Base-by-base conservation (phyloP, 805 yeast genomes). In the Metschnikowia gruessii region DNA sequence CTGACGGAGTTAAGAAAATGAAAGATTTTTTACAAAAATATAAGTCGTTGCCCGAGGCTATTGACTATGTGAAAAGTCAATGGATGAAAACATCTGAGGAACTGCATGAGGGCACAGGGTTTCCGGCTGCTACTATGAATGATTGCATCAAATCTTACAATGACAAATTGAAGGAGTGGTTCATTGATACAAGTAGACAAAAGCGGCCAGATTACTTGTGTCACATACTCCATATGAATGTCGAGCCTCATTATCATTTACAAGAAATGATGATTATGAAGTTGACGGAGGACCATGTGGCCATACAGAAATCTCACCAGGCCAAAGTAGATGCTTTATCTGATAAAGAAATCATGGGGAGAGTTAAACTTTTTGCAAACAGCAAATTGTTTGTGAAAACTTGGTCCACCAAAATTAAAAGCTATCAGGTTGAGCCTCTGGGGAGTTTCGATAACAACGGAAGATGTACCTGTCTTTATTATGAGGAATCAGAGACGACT, bases 161-260 rank as follows among this genome's bases (percentile, higher is more conserved):
- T 29, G 15, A 10, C 8, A 26, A 11, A 17, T 29, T 37, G 24
- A 15, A 37, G 9, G 15, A 11, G 12, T 18, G 33, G 11, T 26
- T 16, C 18, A 24, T 37, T 6, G 13, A 26, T 8, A 16, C 7
- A 4, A 9, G 33, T 21, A 19, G 13, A 17, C n/a, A 10, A 9
- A 7, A 26, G n/a, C n/a, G 41, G 24, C 41, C 41, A 5, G 41
- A 37, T 17, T 28, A 24, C 17, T 37, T 37, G 41, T 13, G 19
- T 26, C 19, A 26, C 15, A 16, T n/a, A 16, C 41, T 37, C 12
- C 17, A 18, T 11, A 22, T 10, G 22, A 5, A 2, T n/a, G 29
- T 36, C 11, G 39, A 36, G 30, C 29, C 39, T 12, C 15, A n/a
- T 11, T 36, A 36, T n/a, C 39, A 21, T 22, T 5, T 36, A 17